Conservation (phyloP, 495 filamentous ascomycete genomes). For the Aspergillus hancockii region DNA sequence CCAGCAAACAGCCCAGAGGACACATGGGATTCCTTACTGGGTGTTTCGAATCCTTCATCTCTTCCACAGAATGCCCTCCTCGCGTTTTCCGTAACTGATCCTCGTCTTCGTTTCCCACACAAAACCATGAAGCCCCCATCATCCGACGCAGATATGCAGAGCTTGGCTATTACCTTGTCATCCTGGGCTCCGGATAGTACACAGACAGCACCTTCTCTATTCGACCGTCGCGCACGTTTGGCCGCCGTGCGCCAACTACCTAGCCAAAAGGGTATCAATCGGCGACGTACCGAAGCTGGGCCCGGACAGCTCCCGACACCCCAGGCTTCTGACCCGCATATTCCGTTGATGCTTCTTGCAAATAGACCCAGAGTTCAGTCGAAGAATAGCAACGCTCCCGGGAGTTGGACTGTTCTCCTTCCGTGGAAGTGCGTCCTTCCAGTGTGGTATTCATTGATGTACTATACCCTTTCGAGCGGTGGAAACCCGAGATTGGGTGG, state of each 20-base stretch:
- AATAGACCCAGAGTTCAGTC: conserved; percentile 46
- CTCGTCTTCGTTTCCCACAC: conserved; percentile 72
- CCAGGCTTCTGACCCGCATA: conserved; percentile 68
- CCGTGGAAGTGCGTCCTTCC: conserved; percentile 90
- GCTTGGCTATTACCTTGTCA: conserved; percentile 59
- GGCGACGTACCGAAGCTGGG: conserved; percentile 67
- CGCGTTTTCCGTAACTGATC: conserved; percentile 73
- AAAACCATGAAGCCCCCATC: conserved; percentile 38
- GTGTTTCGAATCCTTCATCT: conserved; percentile 73
- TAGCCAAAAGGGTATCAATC: conserved; percentile 82
- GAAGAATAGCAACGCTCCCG: conserved; percentile 51
- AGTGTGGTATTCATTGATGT: conserved; percentile 86
- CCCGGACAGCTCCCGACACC: conserved; percentile 66
- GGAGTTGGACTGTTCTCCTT: conserved; percentile 80
- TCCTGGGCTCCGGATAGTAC: conserved; percentile 69
- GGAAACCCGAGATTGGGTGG: conserved; percentile 82
- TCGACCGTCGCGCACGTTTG: conserved; percentile 66
- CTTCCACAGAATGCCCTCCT: conserved; percentile 74
- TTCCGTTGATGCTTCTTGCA: conserved; percentile 75
- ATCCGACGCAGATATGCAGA: conserved; percentile 41
- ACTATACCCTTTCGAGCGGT: conserved; percentile 78
- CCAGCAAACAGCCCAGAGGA: conserved; percentile 45
- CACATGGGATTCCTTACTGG: conserved; percentile 63
- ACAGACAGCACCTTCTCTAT: conserved; percentile 58
- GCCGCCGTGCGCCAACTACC: conserved; percentile 64